Percentiles rank a stretch among this genome's conserved stretches.
These are phyloP conservation scores for Colletotrichum godetiae DNA, from an alignment of 2,329 filamentous ascomycete genomes.

Conservation along the genomic window DNA sequence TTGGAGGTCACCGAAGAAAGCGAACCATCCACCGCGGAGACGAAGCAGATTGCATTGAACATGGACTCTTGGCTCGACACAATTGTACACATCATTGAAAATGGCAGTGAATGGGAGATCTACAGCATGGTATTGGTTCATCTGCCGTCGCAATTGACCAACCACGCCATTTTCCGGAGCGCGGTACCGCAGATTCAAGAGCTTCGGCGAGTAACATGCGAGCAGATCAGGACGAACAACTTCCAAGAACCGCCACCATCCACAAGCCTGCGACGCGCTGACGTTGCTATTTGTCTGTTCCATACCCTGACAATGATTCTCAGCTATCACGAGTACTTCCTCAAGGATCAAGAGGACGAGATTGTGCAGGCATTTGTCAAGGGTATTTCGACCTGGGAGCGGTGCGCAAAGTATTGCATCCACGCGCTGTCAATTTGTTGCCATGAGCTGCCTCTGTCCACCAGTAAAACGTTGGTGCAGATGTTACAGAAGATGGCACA, in stretches of 20 bases:
- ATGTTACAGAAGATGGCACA: constrained; percentile 95
- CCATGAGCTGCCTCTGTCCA: constrained; percentile 89
- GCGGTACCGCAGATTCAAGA: constrained; percentile 80
- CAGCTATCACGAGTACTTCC: constrained; percentile 89
- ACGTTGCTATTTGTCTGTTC: constrained; percentile 90
- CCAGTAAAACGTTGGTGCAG: constrained; percentile 85
- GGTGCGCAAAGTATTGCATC: constrained; percentile 91
- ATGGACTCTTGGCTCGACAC: constrained; percentile 81
- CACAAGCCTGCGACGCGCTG: constrained; percentile 85
- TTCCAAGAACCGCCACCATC: constrained; percentile 84
- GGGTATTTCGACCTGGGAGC: constrained; percentile 85
- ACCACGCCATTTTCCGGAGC: constrained; percentile 84
- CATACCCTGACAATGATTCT: constrained; percentile 88
- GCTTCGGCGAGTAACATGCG: constrained; percentile 81
- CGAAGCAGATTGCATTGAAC: constrained; percentile 61
- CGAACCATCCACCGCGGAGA: constrained; percentile 30
- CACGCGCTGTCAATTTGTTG: constrained; percentile 95
- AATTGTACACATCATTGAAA: constrained; percentile 75
- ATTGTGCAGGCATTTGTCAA: constrained; percentile 88
- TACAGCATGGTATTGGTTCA: constrained; percentile 92
- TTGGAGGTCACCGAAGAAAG: constrained; percentile 20
- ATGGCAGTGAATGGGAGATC: constrained; percentile 86
- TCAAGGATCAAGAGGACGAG: constrained; percentile 88
- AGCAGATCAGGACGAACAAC: constrained; percentile 80
- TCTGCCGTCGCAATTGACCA: constrained; percentile 87